These are phyloP conservation scores for Euphorbia lathyris DNA, from an alignment of 345 rosid genomes.

Conservation along the genomic window DNA sequence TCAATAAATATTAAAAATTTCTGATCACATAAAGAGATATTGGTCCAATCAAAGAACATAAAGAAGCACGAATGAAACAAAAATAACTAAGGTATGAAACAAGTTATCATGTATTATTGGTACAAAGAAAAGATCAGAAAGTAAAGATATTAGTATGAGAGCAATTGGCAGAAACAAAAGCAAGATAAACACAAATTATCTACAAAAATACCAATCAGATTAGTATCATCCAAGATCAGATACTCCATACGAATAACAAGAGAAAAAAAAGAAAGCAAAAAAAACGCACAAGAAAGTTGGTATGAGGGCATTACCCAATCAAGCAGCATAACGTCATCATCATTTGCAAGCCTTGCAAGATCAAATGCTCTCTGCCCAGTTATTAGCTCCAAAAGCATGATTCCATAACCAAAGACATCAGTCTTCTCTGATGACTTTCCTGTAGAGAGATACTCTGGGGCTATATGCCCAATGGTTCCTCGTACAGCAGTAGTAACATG, in stretches of 20 bases:
- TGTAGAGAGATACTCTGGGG: constrained; percentile 32
- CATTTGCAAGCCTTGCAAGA: constrained; percentile 34
- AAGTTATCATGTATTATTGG: neutral
- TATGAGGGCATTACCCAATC: constrained; percentile 25
- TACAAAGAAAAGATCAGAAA: too few relatives aligned
- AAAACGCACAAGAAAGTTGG: neutral
- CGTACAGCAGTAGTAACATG: constrained; percentile 38
- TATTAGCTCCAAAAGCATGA: constrained; percentile 34
- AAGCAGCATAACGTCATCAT: constrained; percentile 31
- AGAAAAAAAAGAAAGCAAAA: neutral
- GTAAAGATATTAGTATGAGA: too few relatives aligned
- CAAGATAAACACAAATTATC: neutral
- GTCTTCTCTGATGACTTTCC: constrained; percentile 34
- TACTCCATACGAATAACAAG: neutral
- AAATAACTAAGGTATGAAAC: too few relatives aligned
- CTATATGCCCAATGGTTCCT: constrained; percentile 33
- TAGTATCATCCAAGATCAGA: neutral
- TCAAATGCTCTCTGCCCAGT: constrained; percentile 34
- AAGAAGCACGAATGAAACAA: too few relatives aligned
- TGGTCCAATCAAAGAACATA: neutral
- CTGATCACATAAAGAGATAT: neutral
- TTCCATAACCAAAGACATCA: constrained; percentile 33
- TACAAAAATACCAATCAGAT: neutral
- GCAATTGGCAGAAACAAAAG: neutral
- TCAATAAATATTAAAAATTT: neutral